A percentile compares a stretch with the other conserved stretches of the same genome.
Evolutionary conservation across 108 stramenopile genomes (phyloP).

Genomic region (Seminavis robusta): DNA sequence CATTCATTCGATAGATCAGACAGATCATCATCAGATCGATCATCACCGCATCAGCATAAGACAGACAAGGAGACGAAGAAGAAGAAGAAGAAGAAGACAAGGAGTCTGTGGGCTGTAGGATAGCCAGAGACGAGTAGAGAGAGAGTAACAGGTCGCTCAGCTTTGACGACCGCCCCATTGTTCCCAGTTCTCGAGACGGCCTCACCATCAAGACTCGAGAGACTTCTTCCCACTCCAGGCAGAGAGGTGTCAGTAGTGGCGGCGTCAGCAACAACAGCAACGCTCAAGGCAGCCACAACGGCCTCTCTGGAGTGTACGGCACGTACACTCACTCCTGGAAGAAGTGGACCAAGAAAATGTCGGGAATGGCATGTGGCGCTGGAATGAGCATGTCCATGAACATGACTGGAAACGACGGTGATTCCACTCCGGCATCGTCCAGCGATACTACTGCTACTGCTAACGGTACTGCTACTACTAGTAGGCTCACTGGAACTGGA

Average conservation of each 20-base stretch:
- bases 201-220: slow-evolving; percentile 31
- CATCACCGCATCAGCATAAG: neutral
- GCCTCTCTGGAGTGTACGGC: slow-evolving; percentile 24
- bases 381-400: no score
- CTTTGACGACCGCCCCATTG: slow-evolving; percentile 3
- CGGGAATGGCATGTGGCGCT: slow-evolving; percentile 37
- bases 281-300: slow-evolving; percentile 24
- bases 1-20: no score
- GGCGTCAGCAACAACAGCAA: slow-evolving; percentile 26
- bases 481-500: slow-evolving; percentile 17
- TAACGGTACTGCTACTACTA: no score
- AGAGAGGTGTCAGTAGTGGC: no score
- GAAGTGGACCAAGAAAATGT: slow-evolving; percentile 55
- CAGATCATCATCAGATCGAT: neutral
- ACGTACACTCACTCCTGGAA: slow-evolving; percentile 10
- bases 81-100: no score
- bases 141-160: neutral
- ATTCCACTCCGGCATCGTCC: no score
- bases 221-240: slow-evolving; percentile 24
- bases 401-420: no score
- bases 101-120: no score
- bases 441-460: no score
- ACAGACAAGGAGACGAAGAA: neutral
- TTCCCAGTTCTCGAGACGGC: slow-evolving; percentile 25
- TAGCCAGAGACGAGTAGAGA: neutral